These are phyloP conservation scores for Biscogniauxia sp. DNA, from an alignment of 2,329 filamentous ascomycete species.

Conservation along the genomic window DNA sequence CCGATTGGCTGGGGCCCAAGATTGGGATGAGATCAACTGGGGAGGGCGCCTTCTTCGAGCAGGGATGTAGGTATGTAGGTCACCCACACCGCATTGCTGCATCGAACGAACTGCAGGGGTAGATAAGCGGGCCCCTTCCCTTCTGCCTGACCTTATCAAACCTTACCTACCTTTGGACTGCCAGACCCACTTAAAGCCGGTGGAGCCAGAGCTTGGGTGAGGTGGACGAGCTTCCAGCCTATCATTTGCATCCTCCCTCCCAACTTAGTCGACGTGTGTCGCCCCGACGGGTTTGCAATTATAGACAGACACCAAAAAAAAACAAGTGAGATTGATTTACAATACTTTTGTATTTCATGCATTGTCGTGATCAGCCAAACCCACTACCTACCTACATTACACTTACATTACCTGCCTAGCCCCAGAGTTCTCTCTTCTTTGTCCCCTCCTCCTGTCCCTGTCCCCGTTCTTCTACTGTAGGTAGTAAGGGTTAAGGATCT, in stretches of 20 bases:
- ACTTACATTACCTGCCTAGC: background rate
- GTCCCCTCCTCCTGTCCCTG: background rate
- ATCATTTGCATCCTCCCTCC: background rate
- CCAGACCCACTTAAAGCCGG: too few species aligned
- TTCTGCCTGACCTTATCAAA: too few species aligned
- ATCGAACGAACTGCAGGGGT: background rate
- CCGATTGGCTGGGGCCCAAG: background rate
- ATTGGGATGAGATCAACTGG: background rate
- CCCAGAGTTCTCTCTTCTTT: background rate
- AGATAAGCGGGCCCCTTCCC: too few species aligned
- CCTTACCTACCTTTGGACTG: too few species aligned
- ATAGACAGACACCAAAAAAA: background rate
- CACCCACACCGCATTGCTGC: background rate
- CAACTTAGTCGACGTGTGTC: background rate
- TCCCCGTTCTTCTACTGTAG: too few species aligned
- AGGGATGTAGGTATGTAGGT: background rate
- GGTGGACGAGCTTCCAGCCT: background rate
- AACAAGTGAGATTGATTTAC: background rate
- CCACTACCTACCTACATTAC: background rate
- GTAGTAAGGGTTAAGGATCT: too few species aligned
- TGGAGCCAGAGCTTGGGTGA: background rate
- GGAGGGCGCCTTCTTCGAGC: background rate
- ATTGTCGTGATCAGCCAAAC: background rate
- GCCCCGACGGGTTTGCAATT: background rate
- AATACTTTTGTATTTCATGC: background rate